Evolutionary conservation across 768 basidiomycete species (phyloP).

Genomic region (Plicaturopsis crispa): DNA sequence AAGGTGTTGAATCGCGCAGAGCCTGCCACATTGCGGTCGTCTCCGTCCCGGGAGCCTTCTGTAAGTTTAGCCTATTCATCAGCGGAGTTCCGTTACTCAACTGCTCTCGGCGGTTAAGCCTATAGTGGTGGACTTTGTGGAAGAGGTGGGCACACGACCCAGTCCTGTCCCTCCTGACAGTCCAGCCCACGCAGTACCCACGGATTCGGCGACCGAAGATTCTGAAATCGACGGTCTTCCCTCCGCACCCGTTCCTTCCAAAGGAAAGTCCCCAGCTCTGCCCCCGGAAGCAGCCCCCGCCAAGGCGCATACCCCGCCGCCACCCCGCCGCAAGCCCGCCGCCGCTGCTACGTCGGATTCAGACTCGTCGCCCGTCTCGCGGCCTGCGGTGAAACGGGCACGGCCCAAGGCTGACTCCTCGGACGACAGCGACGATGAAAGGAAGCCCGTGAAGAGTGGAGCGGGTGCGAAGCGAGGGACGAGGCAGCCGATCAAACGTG

Average conservation of each 20-base stretch:
- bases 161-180: no score
- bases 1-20: constrained; percentile 9
- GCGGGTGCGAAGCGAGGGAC: constrained; percentile 38
- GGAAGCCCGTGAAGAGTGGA: constrained; percentile 32
- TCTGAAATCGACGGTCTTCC: neutral
- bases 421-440: constrained; percentile 54
- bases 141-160: no score
- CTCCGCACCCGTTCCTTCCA: neutral
- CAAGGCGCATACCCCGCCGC: constrained; percentile 13
- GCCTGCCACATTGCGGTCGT: no score
- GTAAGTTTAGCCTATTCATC: no score
- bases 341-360: constrained; percentile 26
- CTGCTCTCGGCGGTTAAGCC: no score
- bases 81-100: no score
- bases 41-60: no score
- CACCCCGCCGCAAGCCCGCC: constrained; percentile 9
- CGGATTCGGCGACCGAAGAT: constrained; percentile 35
- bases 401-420: constrained; percentile 36
- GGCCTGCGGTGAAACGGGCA: constrained; percentile 42
- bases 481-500: constrained; percentile 70
- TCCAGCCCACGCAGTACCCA: neutral
- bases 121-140: no score
- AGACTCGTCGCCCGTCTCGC: constrained; percentile 42
- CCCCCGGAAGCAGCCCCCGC: constrained; percentile 13
- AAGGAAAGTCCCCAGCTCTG: constrained; percentile 10